phyloP scores from a whole-genome alignment of 352 stramenopile species.

The Phytophthora uliginosa region DNA sequence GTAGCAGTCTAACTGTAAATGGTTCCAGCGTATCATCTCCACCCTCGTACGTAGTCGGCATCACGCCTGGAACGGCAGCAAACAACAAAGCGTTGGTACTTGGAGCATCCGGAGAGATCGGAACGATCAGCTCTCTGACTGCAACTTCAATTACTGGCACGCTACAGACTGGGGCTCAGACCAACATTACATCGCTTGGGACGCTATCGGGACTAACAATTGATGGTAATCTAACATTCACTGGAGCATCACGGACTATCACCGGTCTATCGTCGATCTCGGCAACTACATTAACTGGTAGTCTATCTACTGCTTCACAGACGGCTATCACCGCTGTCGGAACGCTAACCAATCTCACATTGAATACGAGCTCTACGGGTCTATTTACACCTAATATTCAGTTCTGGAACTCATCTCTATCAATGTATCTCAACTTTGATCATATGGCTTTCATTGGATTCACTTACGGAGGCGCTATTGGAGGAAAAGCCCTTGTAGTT shows the following conservation, averaged over 20 bases:
- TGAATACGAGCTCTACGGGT: neutral
- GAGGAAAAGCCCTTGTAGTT: too few relatives aligned
- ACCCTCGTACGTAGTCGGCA: neutral
- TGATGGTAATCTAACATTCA: conserved; percentile 3
- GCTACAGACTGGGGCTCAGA: conserved; percentile 1
- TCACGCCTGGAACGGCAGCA: neutral
- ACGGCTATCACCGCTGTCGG: conserved; percentile 1
- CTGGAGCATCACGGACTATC: neutral
- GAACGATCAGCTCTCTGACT: neutral
- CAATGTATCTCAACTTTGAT: too few relatives aligned
- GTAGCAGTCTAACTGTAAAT: neutral
- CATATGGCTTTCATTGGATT: too few relatives aligned
- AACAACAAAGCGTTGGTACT: neutral
- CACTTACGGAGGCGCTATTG: too few relatives aligned
- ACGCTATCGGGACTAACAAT: conserved; percentile 3
- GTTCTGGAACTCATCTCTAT: conserved; percentile 1
- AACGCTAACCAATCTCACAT: conserved; percentile 1
- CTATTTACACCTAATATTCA: neutral
- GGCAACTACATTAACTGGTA: neutral
- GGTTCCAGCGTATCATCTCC: neutral
- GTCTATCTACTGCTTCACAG: too few relatives aligned
- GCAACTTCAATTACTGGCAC: neutral
- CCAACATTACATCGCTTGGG: conserved; percentile 3
- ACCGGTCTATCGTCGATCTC: neutral
- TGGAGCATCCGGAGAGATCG: neutral